Base-by-base conservation (phyloP, 306 rosid genomes). In the Mucuna pruriens region DNA sequence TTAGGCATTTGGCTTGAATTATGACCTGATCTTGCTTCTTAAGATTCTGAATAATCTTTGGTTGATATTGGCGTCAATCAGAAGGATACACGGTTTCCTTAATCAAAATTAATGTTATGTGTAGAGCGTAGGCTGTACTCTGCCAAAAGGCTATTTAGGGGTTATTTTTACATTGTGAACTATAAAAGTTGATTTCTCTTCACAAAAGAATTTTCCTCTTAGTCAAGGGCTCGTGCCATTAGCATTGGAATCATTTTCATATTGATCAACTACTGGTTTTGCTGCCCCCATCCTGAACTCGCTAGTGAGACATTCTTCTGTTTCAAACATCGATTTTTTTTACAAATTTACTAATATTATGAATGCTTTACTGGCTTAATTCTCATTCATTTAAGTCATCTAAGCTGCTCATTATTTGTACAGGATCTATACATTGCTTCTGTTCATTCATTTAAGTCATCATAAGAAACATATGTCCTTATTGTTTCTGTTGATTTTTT, bases 41-140 rank as follows among this genome's bases (percentile, higher is more conserved):
- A 54, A 39, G 46, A 29, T 80, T 76, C 17, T 29, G 44, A 67
- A 13, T 34, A 12, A 73, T 36, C 33, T 13, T 71, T 1, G 8
- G 66, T 71, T 58, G 76, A 70, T 33, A 44, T 58, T 45, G 73
- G 44, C 74, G 79, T 40, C 61, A 60, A 52, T 16, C 8, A 57
- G 58, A 76, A 76, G 69, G 71, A 22, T 19, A 2, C 49, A 9
- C 40, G 45, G 17, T 80, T 68, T 52, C 46, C 36, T 9, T 15
- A 40, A 78, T 16, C 62, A 45, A 48, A 75, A 58, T 57, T 1
- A 61, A 44, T 17, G 57, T 26, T 60, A 2, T 17, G 17, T 39
- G 45, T 49, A 16, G 76, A 33, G 44, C 26, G 17, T 65, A 19
- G 72, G 17, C 36, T 75, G 71, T 34, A 36, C 22, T 66, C 22